A percentile compares a stretch with the other conserved stretches of the same genome.
Conservation (phyloP, 1,284 basidiomycete species). For the Peniophora sp. region DNA sequence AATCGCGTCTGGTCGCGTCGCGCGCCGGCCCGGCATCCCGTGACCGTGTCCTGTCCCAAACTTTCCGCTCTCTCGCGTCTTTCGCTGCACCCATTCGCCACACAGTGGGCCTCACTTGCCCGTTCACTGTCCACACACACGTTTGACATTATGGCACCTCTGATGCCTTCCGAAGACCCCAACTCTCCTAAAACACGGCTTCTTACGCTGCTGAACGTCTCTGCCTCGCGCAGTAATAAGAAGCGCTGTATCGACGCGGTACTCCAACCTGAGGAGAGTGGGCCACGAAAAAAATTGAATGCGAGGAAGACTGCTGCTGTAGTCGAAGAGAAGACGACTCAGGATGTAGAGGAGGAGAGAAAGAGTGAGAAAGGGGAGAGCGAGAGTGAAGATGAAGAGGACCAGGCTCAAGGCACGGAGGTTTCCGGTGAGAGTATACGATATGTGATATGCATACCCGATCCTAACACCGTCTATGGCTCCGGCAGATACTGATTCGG, state of each 20-base stretch:
- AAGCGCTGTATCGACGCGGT: slow-evolving; percentile 28
- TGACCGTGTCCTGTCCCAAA: too few species aligned
- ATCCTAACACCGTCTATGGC: too few species aligned
- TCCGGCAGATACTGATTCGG: background rate
- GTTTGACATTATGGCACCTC: too few species aligned
- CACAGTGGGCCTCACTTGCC: too few species aligned
- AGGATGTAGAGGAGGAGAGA: background rate
- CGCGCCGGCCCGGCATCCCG: too few species aligned
- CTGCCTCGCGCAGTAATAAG: slow-evolving; percentile 60
- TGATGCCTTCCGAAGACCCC: slow-evolving; percentile 19
- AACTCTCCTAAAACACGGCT: slow-evolving; percentile 73
- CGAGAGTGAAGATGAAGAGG: slow-evolving; percentile 3
- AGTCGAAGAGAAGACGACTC: background rate
- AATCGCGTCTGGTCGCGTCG: too few species aligned
- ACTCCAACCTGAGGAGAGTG: slow-evolving; percentile 25
- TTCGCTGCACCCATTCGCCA: too few species aligned
- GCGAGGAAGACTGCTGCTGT: slow-evolving; percentile 21
- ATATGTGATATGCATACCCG: too few species aligned
- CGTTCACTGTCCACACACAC: too few species aligned
- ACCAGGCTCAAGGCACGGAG: background rate
- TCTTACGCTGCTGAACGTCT: slow-evolving; percentile 90
- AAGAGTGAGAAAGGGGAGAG: slow-evolving; percentile 4
- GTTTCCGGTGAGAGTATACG: too few species aligned
- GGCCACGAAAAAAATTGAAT: slow-evolving; percentile 54
- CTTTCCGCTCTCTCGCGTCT: too few species aligned